Conservation (phyloP, 495 filamentous ascomycete species). For the Immersiella caudata region DNA sequence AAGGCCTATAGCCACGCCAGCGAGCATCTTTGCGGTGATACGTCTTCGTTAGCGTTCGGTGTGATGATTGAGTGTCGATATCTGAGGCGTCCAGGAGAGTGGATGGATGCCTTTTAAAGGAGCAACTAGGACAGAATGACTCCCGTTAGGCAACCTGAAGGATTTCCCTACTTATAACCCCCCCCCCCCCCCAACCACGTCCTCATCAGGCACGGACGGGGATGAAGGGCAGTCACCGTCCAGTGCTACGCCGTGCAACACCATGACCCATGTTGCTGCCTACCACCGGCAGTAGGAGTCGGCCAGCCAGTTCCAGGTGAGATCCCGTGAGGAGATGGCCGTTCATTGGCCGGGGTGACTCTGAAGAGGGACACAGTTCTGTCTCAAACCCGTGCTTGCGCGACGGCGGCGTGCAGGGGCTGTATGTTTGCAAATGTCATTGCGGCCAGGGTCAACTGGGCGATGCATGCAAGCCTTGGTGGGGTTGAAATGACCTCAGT, state of each 20-base stretch:
- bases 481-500: neutral
- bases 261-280: neutral
- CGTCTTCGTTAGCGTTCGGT: neutral
- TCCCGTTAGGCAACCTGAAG: neutral
- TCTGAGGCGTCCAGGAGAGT: neutral
- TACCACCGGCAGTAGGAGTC: neutral
- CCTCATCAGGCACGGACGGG: neutral
- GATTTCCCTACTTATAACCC: neutral
- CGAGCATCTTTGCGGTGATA: constrained; percentile 13
- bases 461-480: neutral
- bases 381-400: neutral
- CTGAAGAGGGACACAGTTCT: neutral
- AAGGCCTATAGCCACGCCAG: constrained; percentile 21
- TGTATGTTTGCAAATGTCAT: neutral
- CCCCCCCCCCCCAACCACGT: neutral
- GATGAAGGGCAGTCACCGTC: neutral
- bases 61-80: neutral
- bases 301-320: neutral
- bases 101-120: neutral
- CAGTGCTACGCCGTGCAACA: neutral
- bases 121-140: neutral
- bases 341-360: neutral
- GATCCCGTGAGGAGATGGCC: neutral
- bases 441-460: neutral
- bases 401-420: neutral